Percentiles rank a stretch among this genome's conserved stretches.
Conservation (phyloP, 2,329 filamentous ascomycete species). For the Trichoderma lentiforme region DNA sequence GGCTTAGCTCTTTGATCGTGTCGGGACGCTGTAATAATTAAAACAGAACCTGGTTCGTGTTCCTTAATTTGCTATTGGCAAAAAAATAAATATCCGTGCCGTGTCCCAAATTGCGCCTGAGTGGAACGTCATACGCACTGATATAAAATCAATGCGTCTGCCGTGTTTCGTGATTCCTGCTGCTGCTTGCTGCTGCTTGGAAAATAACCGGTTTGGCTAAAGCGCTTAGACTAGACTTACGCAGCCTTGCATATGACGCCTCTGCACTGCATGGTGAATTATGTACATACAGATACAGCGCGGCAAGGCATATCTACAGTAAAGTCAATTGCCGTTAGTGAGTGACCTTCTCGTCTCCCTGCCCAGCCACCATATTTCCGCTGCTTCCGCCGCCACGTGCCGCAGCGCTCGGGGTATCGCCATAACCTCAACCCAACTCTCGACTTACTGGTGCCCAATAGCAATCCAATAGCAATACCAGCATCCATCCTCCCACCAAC, state of each 20-base stretch:
- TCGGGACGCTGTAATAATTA: neutral
- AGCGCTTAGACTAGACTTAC: neutral
- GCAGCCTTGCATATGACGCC: neutral
- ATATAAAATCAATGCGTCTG: neutral
- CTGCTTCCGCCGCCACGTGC: slow-evolving; percentile 13
- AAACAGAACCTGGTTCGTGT: neutral
- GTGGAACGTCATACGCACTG: neutral
- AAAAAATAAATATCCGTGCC: neutral
- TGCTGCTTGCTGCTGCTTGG: neutral
- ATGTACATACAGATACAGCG: neutral
- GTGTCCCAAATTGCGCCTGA: neutral
- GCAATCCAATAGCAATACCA: neutral
- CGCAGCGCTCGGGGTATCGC: neutral
- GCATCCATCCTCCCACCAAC: slow-evolving; percentile 12
- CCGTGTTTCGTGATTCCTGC: neutral
- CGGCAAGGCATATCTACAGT: neutral
- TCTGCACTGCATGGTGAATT: neutral
- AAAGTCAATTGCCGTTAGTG: slow-evolving; percentile 15
- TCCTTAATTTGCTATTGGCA: neutral
- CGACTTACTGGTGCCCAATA: neutral
- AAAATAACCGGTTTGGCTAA: neutral
- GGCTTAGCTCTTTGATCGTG: neutral
- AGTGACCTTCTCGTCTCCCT: slow-evolving; percentile 2
- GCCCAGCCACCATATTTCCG: slow-evolving; percentile 17
- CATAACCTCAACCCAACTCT: slow-evolving; percentile 14